Base-by-base conservation (phyloP, 2,329 filamentous ascomycete genomes). In the Bipolaris gigantea region DNA sequence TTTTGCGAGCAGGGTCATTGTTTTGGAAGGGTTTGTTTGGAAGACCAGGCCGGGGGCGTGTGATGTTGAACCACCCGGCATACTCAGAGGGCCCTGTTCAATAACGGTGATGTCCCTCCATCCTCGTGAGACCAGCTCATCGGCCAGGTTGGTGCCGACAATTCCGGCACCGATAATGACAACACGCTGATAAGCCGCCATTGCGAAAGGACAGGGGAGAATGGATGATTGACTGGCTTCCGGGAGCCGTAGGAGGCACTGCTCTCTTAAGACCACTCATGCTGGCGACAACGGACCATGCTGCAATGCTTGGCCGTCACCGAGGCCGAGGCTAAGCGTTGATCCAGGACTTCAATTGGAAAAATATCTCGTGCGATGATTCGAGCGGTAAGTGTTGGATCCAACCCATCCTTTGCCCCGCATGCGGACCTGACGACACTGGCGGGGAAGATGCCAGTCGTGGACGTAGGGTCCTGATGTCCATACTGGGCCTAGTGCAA, bases 31-130 rank as follows among this genome's bases (percentile, higher is more conserved):
- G 46, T 82, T 86, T 7, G 83, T 86, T 65, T 87, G 84, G 62
- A 86, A 87, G 0, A 87, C 84, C 3, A 87, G 77, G 0, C 85
- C 85, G 0, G 85, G 85, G 4, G 85, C 85, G 59, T 87, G 85
- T 6, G 84, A 87, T 6, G 85, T 87, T 25, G 85, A 87, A 40
- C 85, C 85, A 23, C 85, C 85, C 0, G 85, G 85, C 79, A 87
- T 81, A 53, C 77, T 73, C 59, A 87, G 68, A 2, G 85, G 85
- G 0, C 85, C 85, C 69, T 87, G 85, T 59, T 87, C 85, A 57
- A 87, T 73, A 45, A 87, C 84, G 16, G 84, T 87, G 68, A 87
- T 84, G 67, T 86, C 72, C 49, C 69, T 80, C 84, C 85, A 87
- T 75, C 85, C 85, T 63, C 83, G 80, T 21, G 78, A 77, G 60